Percentiles rank a stretch among this genome's conserved stretches.
Conservation (phyloP, 768 basidiomycete genomes). For the Paxillus involutus region DNA sequence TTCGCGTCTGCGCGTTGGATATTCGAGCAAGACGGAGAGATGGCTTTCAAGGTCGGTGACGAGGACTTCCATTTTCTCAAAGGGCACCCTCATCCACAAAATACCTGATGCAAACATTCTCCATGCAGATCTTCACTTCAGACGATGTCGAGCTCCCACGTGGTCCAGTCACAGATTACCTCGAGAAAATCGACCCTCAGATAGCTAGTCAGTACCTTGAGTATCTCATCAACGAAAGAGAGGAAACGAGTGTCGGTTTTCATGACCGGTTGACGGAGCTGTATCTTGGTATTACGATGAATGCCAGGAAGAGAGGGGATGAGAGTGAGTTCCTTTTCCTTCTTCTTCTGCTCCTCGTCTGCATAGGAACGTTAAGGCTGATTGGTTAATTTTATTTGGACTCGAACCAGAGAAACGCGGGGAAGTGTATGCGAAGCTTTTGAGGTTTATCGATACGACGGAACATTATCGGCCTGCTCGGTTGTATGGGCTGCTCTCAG, state of each 20-base stretch:
- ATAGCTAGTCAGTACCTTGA: constrained; percentile 82
- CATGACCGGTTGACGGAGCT: constrained; percentile 90
- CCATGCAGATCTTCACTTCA: constrained; percentile 83
- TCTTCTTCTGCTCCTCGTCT: background rate
- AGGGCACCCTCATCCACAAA: background rate
- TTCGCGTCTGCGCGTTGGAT: constrained; percentile 86
- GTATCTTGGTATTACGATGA: constrained; percentile 70
- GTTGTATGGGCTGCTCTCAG: constrained; percentile 78
- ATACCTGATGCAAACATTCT: background rate
- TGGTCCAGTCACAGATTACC: constrained; percentile 69
- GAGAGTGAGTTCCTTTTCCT: constrained; percentile 42
- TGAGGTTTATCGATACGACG: constrained; percentile 75
- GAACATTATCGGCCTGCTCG: constrained; percentile 73
- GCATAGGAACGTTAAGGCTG: background rate
- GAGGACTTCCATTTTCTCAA: background rate
- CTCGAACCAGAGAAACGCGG: constrained; percentile 41
- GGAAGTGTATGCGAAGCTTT: constrained; percentile 64
- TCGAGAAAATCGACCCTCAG: constrained; percentile 68
- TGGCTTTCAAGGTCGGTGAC: constrained; percentile 70
- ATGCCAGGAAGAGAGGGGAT: constrained; percentile 57
- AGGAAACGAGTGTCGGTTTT: constrained; percentile 64
- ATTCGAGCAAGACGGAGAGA: constrained; percentile 67
- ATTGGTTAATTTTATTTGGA: background rate
- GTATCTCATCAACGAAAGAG: constrained; percentile 73
- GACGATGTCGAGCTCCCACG: constrained; percentile 92